These are phyloP conservation scores for Pseudogymnoascus sp. DNA, from an alignment of 2,329 filamentous ascomycete genomes.

Conservation along the genomic window DNA sequence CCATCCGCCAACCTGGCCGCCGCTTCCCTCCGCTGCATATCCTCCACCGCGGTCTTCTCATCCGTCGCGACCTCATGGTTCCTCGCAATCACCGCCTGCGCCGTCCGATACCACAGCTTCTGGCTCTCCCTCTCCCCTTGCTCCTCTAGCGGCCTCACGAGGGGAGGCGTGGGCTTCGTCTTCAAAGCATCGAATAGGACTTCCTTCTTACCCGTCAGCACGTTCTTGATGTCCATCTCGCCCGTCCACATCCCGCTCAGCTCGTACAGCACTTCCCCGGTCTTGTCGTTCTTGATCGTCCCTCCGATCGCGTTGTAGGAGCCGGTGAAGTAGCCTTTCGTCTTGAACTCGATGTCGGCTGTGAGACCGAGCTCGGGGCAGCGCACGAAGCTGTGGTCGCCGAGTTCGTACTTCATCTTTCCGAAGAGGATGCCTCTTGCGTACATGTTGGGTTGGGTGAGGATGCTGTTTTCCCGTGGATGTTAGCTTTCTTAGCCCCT, in stretches of 20 bases:
- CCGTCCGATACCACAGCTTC: slow-evolving; percentile 75
- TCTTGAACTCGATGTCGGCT: slow-evolving; percentile 96
- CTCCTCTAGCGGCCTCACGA: slow-evolving; percentile 70
- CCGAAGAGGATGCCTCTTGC: slow-evolving; percentile 93
- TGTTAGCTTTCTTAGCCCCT: slow-evolving; percentile 31
- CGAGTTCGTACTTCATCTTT: slow-evolving; percentile 99
- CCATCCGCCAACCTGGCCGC: slow-evolving; percentile 70
- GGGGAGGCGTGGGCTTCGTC: slow-evolving; percentile 68
- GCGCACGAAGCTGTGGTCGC: slow-evolving; percentile 87
- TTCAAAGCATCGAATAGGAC: slow-evolving; percentile 81
- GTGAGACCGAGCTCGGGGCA: slow-evolving; percentile 82
- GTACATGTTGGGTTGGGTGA: slow-evolving; percentile 99
- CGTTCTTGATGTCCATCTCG: slow-evolving; percentile 86
- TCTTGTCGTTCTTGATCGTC: slow-evolving; percentile 79
- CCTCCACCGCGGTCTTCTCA: slow-evolving; percentile 94
- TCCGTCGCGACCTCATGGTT: slow-evolving; percentile 88
- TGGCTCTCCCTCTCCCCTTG: slow-evolving; percentile 90
- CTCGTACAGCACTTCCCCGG: slow-evolving; percentile 83
- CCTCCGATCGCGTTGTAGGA: slow-evolving; percentile 96
- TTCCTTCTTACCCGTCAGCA: slow-evolving; percentile 85
- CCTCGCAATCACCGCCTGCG: slow-evolving; percentile 70
- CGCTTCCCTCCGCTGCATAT: slow-evolving; percentile 83
- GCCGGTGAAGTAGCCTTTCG: slow-evolving; percentile 93
- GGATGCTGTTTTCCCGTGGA: slow-evolving; percentile 43
- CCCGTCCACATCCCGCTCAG: slow-evolving; percentile 89